A percentile compares a stretch with the other conserved stretches of the same genome.
phyloP scores from a whole-genome alignment of 2,329 filamentous ascomycete genomes.

The Clarireedia hainanense region DNA sequence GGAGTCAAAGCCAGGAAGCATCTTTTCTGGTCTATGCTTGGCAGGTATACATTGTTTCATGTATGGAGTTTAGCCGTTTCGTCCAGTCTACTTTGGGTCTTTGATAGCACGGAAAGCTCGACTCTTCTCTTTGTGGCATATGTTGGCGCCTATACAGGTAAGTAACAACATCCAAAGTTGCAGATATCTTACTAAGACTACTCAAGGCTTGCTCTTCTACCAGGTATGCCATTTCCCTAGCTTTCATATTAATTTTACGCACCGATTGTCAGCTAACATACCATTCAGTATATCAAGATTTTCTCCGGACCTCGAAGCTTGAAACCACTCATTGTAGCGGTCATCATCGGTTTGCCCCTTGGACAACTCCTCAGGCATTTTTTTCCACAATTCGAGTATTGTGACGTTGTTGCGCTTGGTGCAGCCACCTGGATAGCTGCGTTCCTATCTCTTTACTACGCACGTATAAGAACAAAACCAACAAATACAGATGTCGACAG shows the following conservation, averaged over 20 bases:
- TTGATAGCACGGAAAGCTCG: constrained; percentile 35
- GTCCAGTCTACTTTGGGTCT: constrained; percentile 43
- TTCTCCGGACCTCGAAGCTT: constrained; percentile 42
- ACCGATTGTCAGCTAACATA: neutral
- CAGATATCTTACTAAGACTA: neutral
- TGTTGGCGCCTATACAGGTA: constrained; percentile 31
- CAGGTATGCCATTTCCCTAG: neutral
- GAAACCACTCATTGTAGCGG: constrained; percentile 39
- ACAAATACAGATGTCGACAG: neutral
- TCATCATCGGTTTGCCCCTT: constrained; percentile 37
- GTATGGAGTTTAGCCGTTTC: constrained; percentile 29
- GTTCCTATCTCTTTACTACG: constrained; percentile 23
- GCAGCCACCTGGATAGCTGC: constrained; percentile 44
- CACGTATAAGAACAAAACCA: constrained; percentile 1
- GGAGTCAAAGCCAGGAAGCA: constrained; percentile 30
- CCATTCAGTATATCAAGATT: constrained; percentile 42
- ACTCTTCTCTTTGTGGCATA: constrained; percentile 39
- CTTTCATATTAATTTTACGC: neutral
- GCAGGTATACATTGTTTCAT: constrained; percentile 39
- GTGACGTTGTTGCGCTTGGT: constrained; percentile 40
- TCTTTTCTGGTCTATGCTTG: constrained; percentile 27
- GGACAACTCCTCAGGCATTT: constrained; percentile 37
- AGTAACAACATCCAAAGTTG: neutral
- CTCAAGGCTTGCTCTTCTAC: constrained; percentile 2
- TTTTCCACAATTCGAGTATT: constrained; percentile 35